phyloP scores from a whole-genome alignment of 2,329 filamentous ascomycete genomes.

The Lachnellula suecica region DNA sequence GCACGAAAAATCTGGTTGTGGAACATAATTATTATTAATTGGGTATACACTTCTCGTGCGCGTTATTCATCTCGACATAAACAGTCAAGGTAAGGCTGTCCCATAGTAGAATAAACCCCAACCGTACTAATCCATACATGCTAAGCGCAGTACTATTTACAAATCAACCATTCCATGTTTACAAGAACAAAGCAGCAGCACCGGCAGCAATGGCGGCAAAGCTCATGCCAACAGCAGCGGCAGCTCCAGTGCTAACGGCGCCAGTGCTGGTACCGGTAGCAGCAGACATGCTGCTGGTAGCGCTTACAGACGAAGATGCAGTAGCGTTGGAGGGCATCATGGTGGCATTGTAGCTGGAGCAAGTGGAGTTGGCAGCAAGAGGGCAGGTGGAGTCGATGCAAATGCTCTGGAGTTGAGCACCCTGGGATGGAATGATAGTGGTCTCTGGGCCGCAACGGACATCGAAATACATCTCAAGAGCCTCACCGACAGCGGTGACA shows the following conservation, averaged over 20 bases:
- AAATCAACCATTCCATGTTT: background rate
- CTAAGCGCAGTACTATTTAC: background rate
- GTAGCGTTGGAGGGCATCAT: slow-evolving; percentile 18
- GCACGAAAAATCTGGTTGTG: too few species aligned
- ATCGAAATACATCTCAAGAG: slow-evolving; percentile 51
- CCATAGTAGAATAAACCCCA: background rate
- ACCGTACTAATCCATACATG: too few species aligned
- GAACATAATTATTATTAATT: too few species aligned
- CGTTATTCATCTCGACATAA: background rate
- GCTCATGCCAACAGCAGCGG: slow-evolving; percentile 15
- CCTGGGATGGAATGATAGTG: slow-evolving; percentile 44
- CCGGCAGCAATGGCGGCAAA: slow-evolving; percentile 20
- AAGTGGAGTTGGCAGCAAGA: slow-evolving; percentile 44
- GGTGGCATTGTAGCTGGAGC: slow-evolving; percentile 41
- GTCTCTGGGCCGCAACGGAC: slow-evolving; percentile 48
- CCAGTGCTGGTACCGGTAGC: background rate
- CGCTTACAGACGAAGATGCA: slow-evolving; percentile 2
- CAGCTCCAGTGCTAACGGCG: slow-evolving; percentile 10
- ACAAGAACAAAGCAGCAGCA: slow-evolving; percentile 20
- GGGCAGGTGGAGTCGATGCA: slow-evolving; percentile 54
- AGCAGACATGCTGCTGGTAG: background rate
- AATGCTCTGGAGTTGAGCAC: slow-evolving; percentile 51
- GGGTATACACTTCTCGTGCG: too few species aligned
- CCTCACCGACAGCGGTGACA: slow-evolving; percentile 45
- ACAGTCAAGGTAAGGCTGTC: background rate